These are phyloP conservation scores for Hirschioporus abietinus DNA, from an alignment of 768 basidiomycete genomes.

Conservation along the genomic window DNA sequence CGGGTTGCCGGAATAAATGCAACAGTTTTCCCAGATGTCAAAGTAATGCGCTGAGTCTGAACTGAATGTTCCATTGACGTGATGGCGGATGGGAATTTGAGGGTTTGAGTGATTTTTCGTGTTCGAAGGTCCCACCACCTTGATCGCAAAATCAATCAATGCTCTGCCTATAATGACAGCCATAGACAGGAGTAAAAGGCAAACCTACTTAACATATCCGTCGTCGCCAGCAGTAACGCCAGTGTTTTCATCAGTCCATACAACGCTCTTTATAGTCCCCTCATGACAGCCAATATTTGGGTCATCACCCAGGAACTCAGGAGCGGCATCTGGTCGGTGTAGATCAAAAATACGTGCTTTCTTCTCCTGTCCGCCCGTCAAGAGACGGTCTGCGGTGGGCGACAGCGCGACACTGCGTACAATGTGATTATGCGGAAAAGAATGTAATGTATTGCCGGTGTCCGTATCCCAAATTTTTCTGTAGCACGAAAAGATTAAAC, in stretches of 20 bases:
- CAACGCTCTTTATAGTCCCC: slow-evolving; percentile 86
- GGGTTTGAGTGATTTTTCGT: slow-evolving; percentile 59
- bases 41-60: slow-evolving; percentile 76
- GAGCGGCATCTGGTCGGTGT: slow-evolving; percentile 77
- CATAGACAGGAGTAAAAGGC: background rate
- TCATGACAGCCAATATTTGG: slow-evolving; percentile 66
- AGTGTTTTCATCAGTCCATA: slow-evolving; percentile 86
- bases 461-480: slow-evolving; percentile 98
- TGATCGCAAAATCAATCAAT: slow-evolving; percentile 15
- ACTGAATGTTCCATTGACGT: slow-evolving; percentile 91
- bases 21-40: slow-evolving; percentile 89
- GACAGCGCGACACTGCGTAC: slow-evolving; percentile 93
- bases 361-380: slow-evolving; percentile 96
- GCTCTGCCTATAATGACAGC: background rate
- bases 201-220: slow-evolving; percentile 74
- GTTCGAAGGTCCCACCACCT: slow-evolving; percentile 98
- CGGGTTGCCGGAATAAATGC: slow-evolving; percentile 81
- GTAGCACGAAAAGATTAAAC: slow-evolving; percentile 10
- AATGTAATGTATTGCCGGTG: slow-evolving; percentile 80
- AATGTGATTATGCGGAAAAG: slow-evolving; percentile 98
- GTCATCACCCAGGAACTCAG: slow-evolving; percentile 67
- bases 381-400: slow-evolving; percentile 57
- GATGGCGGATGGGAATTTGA: slow-evolving; percentile 74
- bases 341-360: slow-evolving; percentile 95
- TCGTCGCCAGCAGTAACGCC: slow-evolving; percentile 93